Evolutionary conservation across 441 rosid genomes (phyloP).

Genomic region (Macaranga tanarius): DNA sequence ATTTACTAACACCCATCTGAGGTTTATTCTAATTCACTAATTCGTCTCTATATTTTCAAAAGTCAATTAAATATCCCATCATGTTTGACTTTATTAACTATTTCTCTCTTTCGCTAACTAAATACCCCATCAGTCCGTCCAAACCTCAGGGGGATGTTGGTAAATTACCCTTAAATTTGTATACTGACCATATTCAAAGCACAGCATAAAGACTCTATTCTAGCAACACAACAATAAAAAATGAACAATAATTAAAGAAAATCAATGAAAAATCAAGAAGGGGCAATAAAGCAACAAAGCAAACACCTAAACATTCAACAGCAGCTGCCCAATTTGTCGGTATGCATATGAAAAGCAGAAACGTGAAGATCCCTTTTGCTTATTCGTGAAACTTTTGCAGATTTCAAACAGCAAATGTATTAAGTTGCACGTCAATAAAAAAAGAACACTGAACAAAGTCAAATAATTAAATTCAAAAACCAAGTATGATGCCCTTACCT

Average conservation of each 20-base stretch:
- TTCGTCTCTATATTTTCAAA: too few species aligned
- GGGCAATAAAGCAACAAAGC: background rate
- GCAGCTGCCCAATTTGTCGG: background rate
- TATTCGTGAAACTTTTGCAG: background rate
- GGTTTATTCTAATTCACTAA: too few species aligned
- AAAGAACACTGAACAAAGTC: background rate
- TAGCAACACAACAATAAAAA: background rate
- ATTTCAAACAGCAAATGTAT: background rate
- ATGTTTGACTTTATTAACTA: too few species aligned
- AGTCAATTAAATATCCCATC: too few species aligned
- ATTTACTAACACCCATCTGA: too few species aligned
- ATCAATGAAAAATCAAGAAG: background rate
- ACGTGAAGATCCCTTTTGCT: background rate
- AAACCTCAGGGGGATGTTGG: too few species aligned
- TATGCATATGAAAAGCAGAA: background rate
- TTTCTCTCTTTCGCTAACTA: too few species aligned
- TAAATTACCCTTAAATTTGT: too few species aligned
- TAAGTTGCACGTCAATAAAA: background rate
- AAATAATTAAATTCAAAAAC: background rate
- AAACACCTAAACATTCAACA: background rate
- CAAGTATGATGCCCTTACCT: slow-evolving; percentile 43
- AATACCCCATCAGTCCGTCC: too few species aligned
- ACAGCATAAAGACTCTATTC: background rate
- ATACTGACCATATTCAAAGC: background rate
- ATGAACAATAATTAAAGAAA: background rate